Evolutionary conservation across 2,329 filamentous ascomycete species (phyloP), one percentile per base, ranked within the genome.

Genomic region (Penicillium sp.): DNA sequence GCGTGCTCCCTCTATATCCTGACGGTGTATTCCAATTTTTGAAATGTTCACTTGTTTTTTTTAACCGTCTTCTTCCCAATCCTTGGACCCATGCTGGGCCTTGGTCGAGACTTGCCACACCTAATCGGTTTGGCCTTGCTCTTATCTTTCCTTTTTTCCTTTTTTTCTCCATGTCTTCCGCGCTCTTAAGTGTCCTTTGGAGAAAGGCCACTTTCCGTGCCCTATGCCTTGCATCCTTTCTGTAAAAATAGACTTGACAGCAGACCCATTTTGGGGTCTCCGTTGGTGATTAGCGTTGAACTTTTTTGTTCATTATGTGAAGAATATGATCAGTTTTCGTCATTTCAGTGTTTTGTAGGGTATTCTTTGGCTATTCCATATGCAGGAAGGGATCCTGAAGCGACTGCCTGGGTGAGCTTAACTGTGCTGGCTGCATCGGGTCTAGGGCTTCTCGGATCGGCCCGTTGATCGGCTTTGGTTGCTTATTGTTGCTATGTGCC

Each of bases 241-340:
- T 68, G 71, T 73, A 73, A 73, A 73, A 73, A 72, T 73, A 73
- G 71, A 73, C 66, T 71, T 71, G 64, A 66, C 62, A 53, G 57
- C 59, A 58, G 60, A 65, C 59, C 68, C 64, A 33, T 35, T 54
- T 58, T 64, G 64, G 59, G 64, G 69, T 68, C 63, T 62, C 57
- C 63, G 68, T 70, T 71, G 68, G 69, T 67, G 69, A 72, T 72
- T 73, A 72, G 71, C 71, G 70, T 67, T 67, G 58, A 64, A 62
- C 64, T 62, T 63, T 63, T 23, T 63, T 69, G 67, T 69, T 64
- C 62, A 64, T 72, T 68, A 70, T 68, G 66, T 58, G 62, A 68
- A 67, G 65, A 71, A 72, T 72, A 71, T 71, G 61, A 72, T 67
- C 67, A 71, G 61, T 60, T 57, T 57, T 51, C 54, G 48, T 54